Base-by-base conservation (phyloP, 1,284 basidiomycete species). In the Apiotrichum domesticum region DNA sequence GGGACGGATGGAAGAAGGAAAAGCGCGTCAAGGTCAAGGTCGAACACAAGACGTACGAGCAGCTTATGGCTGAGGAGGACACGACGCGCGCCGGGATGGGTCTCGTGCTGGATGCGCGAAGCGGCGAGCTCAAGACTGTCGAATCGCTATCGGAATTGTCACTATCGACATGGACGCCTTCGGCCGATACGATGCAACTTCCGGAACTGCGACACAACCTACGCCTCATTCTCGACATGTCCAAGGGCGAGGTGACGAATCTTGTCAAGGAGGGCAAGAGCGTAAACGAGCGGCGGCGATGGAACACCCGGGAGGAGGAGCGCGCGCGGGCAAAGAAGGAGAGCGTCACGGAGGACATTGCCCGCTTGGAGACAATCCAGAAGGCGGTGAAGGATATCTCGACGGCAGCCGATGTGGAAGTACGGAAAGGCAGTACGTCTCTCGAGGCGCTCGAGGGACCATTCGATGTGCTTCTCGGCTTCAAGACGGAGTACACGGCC, bases 141-240 rank as follows among this genome's bases (percentile, higher is more conserved):
- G 82, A 87, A 3, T 92, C 89, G 1, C 74, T 94, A 32, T 84
- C 90, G 1, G 87, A 90, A 35, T 79, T 92, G 32, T 86, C 87
- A 1, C 73, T 85, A 37, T 86, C 87, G 37, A 82, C 85, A 6
- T 93, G 92, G 90, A 85, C 86, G 11, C 90, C 90, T 1, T 86
- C 88, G 0, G 84, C 84, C 11, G 92, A 97, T 65, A 81, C 85
- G 1, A 89, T 85, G 46, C 86, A 88, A 59, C 84, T 98, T 62
- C 94, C 95, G 0, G 96, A 99, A 79, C 84, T 99, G 15, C 85
- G 93, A 39, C 94, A 98, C 72, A 99, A 99, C 72, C 77, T 98
- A 33, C 84, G 87, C 6, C 82, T 98, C 45, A 90, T 98, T 46
- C 82, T 85, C 3, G 88, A 93, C 47, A 81, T 84, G 1, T 86